These are phyloP conservation scores for Penicillium arizonense DNA, from an alignment of 495 filamentous ascomycete species.

Conservation along the genomic window DNA sequence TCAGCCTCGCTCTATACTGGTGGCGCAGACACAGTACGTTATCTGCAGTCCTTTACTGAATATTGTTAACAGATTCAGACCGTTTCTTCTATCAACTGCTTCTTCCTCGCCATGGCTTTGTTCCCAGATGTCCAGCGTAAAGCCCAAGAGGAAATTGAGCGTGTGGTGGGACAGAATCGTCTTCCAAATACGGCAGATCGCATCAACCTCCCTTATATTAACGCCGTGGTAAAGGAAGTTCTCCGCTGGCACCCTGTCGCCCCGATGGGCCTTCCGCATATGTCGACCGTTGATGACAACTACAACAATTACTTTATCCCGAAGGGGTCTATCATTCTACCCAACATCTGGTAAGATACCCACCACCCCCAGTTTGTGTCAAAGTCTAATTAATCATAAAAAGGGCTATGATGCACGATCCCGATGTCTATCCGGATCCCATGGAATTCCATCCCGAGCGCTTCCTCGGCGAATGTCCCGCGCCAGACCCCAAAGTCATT, in stretches of 20 bases:
- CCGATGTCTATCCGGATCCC: conserved; percentile 24
- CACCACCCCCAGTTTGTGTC: not conserved
- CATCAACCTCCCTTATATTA: conserved; percentile 38
- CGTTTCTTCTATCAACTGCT: conserved; percentile 17
- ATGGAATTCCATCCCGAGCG: conserved; percentile 38
- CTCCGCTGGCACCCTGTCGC: conserved; percentile 45
- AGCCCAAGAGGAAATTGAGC: conserved; percentile 55
- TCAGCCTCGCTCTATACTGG: conserved; percentile 53
- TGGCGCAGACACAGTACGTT: conserved; percentile 51
- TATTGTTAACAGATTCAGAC: conserved; percentile 9
- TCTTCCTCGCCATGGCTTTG: conserved; percentile 40
- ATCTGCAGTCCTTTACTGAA: not conserved
- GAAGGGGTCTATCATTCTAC: conserved; percentile 38
- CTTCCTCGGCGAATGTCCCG: conserved; percentile 26
- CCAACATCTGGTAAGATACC: conserved; percentile 36
- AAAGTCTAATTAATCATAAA: not conserved
- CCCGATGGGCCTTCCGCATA: conserved; percentile 54
- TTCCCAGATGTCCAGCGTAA: conserved; percentile 44
- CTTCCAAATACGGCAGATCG: conserved; percentile 36
- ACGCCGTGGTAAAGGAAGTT: conserved; percentile 44
- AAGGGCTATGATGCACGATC: conserved; percentile 33
- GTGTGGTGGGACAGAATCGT: conserved; percentile 29
- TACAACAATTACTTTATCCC: conserved; percentile 43
- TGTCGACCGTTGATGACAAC: conserved; percentile 48
- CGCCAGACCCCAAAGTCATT: conserved; percentile 29